Conservation (phyloP, 805 yeast genomes). For the Metschnikowia continentalis region DNA sequence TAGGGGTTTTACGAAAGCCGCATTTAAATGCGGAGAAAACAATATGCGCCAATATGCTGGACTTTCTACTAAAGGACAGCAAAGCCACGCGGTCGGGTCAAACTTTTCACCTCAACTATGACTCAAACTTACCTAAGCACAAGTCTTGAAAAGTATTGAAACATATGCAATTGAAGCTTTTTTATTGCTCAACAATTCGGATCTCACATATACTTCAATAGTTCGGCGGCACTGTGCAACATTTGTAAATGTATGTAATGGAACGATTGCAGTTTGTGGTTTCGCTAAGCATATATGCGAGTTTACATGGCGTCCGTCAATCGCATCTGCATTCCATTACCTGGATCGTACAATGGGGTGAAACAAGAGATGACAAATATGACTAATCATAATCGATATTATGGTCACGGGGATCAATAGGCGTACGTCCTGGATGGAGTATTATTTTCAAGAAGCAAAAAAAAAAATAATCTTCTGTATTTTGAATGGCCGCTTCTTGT, state of each 20-base stretch:
- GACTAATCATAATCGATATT: not conserved
- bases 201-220: not conserved
- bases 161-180: conserved; percentile 1
- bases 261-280: not conserved
- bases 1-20: not conserved
- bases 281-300: not conserved
- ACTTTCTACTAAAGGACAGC: not conserved
- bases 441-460: not conserved
- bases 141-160: not conserved
- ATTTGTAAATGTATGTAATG: not conserved
- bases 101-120: not conserved
- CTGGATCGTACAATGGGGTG: not conserved
- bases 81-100: not conserved
- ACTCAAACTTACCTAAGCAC: not conserved
- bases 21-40: not conserved
- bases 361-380: not conserved
- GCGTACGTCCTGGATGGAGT: not conserved
- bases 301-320: conserved; percentile 1
- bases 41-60: not conserved
- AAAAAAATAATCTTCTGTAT: not conserved
- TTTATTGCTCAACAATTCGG: not conserved
- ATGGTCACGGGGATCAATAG: not conserved
- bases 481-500: not conserved
- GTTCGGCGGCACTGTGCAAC: not conserved
- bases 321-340: not conserved